These are phyloP conservation scores for Ulota crispa DNA, from an alignment of 225 moss, liverwort and hornwort species.

Conservation along the genomic window DNA sequence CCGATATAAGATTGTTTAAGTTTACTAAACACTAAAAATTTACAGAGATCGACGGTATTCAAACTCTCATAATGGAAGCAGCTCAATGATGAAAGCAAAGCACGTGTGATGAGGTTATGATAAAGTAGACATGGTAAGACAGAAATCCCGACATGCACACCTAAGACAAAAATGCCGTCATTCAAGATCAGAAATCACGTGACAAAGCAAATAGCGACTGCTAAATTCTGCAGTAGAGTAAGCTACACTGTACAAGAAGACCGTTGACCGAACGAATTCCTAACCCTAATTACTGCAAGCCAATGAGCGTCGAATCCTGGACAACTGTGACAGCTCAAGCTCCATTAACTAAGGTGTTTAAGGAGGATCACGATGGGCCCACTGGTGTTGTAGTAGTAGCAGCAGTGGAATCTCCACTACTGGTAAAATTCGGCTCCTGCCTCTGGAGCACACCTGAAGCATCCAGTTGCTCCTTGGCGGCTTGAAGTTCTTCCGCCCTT, in stretches of 20 bases:
- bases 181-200: slow-evolving; percentile 17
- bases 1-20: not conserved
- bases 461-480: slow-evolving; percentile 46
- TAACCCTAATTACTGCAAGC: not conserved
- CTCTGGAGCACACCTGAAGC: slow-evolving; percentile 26
- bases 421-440: slow-evolving; percentile 18
- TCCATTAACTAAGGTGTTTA: not conserved
- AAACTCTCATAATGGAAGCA: not conserved
- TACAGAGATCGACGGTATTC: not conserved
- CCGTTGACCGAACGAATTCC: slow-evolving; percentile 5
- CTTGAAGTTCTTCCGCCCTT: slow-evolving; percentile 51
- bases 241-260: slow-evolving; percentile 17
- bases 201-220: slow-evolving; percentile 22
- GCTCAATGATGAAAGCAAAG: not conserved
- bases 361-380: slow-evolving; percentile 23
- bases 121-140: not conserved
- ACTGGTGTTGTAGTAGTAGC: not conserved
- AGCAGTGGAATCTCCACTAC: slow-evolving; percentile 8
- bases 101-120: not conserved
- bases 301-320: slow-evolving; percentile 14
- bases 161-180: not conserved
- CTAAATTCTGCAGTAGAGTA: slow-evolving; percentile 18
- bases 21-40: not conserved
- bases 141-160: not conserved
- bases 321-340: slow-evolving; percentile 15